Percentiles rank a stretch among this genome's conserved stretches.
These are phyloP conservation scores for Nemania bipapillata DNA, from an alignment of 2,329 filamentous ascomycete genomes.

Conservation along the genomic window DNA sequence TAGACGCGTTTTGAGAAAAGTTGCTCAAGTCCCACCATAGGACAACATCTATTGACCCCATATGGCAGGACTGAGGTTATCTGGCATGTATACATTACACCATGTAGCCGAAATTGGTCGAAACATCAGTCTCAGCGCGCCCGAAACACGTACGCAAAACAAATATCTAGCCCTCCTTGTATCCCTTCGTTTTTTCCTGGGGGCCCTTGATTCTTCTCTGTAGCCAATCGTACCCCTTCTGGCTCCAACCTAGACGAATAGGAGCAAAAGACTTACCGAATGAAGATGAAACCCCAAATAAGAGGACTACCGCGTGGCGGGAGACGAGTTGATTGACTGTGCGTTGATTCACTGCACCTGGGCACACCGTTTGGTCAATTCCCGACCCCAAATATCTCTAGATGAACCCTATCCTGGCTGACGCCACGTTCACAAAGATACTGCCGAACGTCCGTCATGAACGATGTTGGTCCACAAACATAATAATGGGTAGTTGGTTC, in stretches of 20 bases:
- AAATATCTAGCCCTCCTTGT: neutral
- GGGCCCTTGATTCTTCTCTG: neutral
- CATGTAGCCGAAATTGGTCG: constrained; percentile 5
- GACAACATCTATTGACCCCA: constrained; percentile 13
- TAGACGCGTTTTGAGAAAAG: constrained; percentile 16
- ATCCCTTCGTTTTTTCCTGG: neutral
- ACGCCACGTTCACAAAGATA: constrained; percentile 68
- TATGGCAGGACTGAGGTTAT: constrained; percentile 11
- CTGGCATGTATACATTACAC: constrained; percentile 24
- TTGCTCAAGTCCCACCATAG: constrained; percentile 13
- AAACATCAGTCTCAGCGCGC: constrained; percentile 6
- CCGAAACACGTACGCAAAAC: constrained; percentile 13
- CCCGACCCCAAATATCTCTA: constrained; percentile 73
- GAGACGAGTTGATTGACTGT: neutral
- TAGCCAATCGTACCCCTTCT: neutral
- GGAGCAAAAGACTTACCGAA: neutral
- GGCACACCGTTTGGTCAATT: neutral
- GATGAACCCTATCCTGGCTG: constrained; percentile 65
- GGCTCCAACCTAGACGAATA: neutral
- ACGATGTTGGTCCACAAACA: constrained; percentile 74
- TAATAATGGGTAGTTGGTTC: constrained; percentile 71
- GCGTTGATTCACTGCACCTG: neutral
- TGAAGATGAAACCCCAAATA: neutral
- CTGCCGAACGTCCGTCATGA: constrained; percentile 72
- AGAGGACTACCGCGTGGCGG: neutral